Percentiles rank a stretch among this genome's conserved stretches.
These are phyloP conservation scores for Sugiyamaella chiloensis DNA, from an alignment of 805 yeast species.

Conservation along the genomic window DNA sequence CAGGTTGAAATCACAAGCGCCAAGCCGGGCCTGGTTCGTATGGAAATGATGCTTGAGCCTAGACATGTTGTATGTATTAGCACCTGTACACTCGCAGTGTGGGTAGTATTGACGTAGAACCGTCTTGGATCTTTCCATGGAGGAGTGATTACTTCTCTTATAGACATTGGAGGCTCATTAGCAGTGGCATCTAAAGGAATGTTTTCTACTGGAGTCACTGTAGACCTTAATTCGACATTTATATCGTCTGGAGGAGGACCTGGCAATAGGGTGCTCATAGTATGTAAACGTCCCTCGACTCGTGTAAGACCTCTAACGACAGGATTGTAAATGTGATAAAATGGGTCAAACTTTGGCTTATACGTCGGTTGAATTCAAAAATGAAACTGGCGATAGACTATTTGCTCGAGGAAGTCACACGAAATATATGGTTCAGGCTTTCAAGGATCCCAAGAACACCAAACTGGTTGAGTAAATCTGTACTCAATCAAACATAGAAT, in stretches of 20 bases:
- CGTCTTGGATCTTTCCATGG: slow-evolving; percentile 41
- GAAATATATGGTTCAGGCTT: slow-evolving; percentile 38
- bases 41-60: slow-evolving; percentile 33
- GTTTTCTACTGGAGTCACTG: slow-evolving; percentile 43
- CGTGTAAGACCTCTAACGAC: background rate
- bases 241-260: slow-evolving; percentile 37
- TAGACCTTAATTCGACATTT: slow-evolving; percentile 40
- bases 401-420: slow-evolving; percentile 45
- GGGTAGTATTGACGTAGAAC: slow-evolving; percentile 26
- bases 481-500: too few relatives aligned
- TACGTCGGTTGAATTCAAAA: slow-evolving; percentile 37
- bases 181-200: slow-evolving; percentile 42
- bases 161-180: slow-evolving; percentile 44
- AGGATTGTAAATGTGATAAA: slow-evolving; percentile 31
- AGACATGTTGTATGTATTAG: slow-evolving; percentile 37
- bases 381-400: slow-evolving; percentile 23
- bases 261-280: slow-evolving; percentile 23
- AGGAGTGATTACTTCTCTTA: slow-evolving; percentile 40
- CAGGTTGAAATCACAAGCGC: slow-evolving; percentile 33
- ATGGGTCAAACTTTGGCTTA: slow-evolving; percentile 42
- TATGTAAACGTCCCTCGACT: slow-evolving; percentile 10
- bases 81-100: background rate
- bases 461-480: background rate
- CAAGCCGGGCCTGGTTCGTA: slow-evolving; percentile 33
- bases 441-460: slow-evolving; percentile 26